Evolutionary conservation across 2,329 filamentous ascomycete genomes (phyloP).

Genomic region (Blastomyces gilchristii): DNA sequence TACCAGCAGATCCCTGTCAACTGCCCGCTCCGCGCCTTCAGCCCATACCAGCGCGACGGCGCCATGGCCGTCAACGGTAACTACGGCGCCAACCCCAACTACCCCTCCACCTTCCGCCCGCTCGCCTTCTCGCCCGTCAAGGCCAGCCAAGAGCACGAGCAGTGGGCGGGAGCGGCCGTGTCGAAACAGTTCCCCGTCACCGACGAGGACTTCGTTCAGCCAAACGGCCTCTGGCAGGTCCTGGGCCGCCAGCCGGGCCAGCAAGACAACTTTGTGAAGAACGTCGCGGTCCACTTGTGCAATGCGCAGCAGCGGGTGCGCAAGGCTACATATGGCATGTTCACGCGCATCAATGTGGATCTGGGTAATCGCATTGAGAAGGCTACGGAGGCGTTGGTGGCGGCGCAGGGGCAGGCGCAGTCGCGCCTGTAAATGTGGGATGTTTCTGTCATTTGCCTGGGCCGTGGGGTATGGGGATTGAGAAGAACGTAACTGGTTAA

Average conservation of each 20-base stretch:
- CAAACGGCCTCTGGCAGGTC: conserved; percentile 36
- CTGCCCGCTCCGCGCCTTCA: conserved; percentile 42
- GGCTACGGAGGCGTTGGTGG: conserved; percentile 38
- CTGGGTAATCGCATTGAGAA: conserved; percentile 45
- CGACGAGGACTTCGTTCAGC: conserved; percentile 37
- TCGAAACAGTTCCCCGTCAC: conserved; percentile 34
- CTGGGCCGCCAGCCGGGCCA: conserved; percentile 42
- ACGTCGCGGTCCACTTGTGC: conserved; percentile 48
- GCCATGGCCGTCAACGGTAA: conserved; percentile 58
- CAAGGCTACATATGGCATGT: conserved; percentile 52
- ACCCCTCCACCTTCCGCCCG: conserved; percentile 35
- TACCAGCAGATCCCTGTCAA: conserved; percentile 57
- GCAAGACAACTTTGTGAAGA: conserved; percentile 52
- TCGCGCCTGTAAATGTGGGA: conserved; percentile 9
- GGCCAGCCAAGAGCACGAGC: conserved; percentile 36
- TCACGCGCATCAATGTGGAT: conserved; percentile 44
- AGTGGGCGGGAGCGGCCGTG: conserved; percentile 33
- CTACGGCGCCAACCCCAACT: conserved; percentile 50
- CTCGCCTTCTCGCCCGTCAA: conserved; percentile 32
- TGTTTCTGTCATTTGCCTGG: neutral
- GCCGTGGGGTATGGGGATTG: neutral
- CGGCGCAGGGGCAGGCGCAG: conserved; percentile 7
- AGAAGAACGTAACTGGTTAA: neutral
- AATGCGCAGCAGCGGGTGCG: conserved; percentile 47
- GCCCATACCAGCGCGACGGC: conserved; percentile 64